Percentiles rank a stretch among this genome's conserved stretches.
Evolutionary conservation across 2,329 filamentous ascomycete genomes (phyloP).

Genomic region (Pseudocercospora eumusae): DNA sequence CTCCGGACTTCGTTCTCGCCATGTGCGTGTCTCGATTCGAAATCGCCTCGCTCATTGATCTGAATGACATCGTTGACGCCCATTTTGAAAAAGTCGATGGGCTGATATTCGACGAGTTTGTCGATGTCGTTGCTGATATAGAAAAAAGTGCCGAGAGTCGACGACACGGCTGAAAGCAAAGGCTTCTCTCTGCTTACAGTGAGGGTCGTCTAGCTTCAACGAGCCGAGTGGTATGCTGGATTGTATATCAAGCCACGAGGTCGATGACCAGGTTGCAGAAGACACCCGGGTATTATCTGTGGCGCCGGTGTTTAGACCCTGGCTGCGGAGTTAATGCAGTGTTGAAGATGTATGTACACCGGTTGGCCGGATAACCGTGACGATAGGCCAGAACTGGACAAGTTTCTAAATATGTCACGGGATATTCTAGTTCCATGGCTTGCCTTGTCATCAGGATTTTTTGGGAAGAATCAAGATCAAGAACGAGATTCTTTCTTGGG

Average conservation of each 20-base stretch:
- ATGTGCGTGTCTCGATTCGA: neutral
- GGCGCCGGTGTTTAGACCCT: conserved; percentile 1
- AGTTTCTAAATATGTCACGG: too few relatives aligned
- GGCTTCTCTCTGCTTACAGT: too few relatives aligned
- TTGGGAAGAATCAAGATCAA: too few relatives aligned
- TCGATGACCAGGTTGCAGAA: neutral
- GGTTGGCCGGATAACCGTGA: neutral
- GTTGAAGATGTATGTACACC: neutral
- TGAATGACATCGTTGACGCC: neutral
- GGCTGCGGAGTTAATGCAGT: neutral
- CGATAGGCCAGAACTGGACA: too few relatives aligned
- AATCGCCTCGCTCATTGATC: neutral
- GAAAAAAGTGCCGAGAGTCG: too few relatives aligned
- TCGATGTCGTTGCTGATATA: too few relatives aligned
- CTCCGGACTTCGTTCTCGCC: conserved; percentile 13
- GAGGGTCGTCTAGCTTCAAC: too few relatives aligned
- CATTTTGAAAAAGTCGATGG: neutral
- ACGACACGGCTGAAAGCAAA: too few relatives aligned
- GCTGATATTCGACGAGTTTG: neutral
- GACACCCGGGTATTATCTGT: neutral
- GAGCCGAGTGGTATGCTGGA: too few relatives aligned
- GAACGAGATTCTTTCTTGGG: too few relatives aligned
- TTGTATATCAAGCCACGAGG: neutral
- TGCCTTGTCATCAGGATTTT: too few relatives aligned
- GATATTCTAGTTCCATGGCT: too few relatives aligned